Evolutionary conservation across 1,284 basidiomycete genomes (phyloP).

Genomic region (Athelia sp.): DNA sequence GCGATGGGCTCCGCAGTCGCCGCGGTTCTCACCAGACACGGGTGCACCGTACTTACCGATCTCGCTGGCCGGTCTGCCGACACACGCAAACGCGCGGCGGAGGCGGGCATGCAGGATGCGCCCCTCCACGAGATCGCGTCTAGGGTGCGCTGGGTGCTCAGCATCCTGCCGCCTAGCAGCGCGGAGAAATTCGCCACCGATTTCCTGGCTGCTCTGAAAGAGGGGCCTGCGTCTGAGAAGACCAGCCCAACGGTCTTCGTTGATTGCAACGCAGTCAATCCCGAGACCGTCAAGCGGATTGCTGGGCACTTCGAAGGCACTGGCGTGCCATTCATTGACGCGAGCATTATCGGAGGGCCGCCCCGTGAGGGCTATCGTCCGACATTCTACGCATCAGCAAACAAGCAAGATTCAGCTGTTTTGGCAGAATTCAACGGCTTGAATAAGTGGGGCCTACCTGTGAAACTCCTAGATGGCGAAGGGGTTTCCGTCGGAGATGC

Average conservation of each 20-base stretch:
- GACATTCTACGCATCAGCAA: constrained; percentile 49
- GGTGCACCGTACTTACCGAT: constrained; percentile 46
- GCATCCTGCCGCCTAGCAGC: constrained; percentile 53
- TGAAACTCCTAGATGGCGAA: constrained; percentile 39
- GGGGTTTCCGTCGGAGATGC: constrained; percentile 50
- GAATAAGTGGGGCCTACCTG: constrained; percentile 39
- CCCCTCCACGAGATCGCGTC: constrained; percentile 38
- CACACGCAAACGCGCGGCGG: constrained; percentile 40
- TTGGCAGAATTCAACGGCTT: constrained; percentile 39
- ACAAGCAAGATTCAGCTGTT: constrained; percentile 25
- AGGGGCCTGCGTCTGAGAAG: constrained; percentile 2
- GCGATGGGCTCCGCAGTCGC: constrained; percentile 40
- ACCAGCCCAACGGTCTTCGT: constrained; percentile 32
- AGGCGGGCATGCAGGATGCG: constrained; percentile 48
- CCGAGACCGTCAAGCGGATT: constrained; percentile 44
- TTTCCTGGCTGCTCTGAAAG: constrained; percentile 21
- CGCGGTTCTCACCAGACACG: constrained; percentile 31
- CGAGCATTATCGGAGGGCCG: constrained; percentile 54
- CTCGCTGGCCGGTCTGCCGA: constrained; percentile 45
- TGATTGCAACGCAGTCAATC: constrained; percentile 60
- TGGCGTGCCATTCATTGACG: constrained; percentile 46
- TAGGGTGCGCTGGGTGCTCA: constrained; percentile 43
- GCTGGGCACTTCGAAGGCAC: constrained; percentile 36
- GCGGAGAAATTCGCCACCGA: constrained; percentile 44
- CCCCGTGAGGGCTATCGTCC: constrained; percentile 45